phyloP scores from a whole-genome alignment of 148 eudicot genomes.

The Fagopyrum esculentum region DNA sequence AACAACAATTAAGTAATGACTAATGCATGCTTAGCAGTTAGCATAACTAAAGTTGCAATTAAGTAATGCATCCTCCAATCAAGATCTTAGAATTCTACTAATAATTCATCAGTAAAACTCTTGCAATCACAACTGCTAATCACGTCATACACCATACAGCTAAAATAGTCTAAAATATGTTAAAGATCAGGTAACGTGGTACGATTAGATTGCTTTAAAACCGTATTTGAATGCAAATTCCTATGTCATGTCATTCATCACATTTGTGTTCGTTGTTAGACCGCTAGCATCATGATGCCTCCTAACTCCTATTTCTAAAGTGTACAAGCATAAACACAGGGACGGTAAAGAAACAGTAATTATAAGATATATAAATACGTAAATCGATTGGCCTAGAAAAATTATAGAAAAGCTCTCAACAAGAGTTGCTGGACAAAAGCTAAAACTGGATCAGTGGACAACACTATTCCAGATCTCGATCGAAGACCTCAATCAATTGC shows the following conservation, averaged over 20 bases:
- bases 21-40: not conserved
- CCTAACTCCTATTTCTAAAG: not conserved
- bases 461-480: slow-evolving; percentile 7
- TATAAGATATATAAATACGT: not conserved
- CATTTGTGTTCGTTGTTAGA: slow-evolving; percentile 3
- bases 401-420: not conserved
- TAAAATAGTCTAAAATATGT: not conserved
- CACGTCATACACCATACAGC: not conserved
- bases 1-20: not conserved
- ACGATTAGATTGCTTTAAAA: not conserved
- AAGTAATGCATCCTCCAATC: not conserved
- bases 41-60: not conserved
- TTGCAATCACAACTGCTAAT: not conserved
- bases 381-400: not conserved
- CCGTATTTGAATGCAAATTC: slow-evolving; percentile 4
- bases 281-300: not conserved
- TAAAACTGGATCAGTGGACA: not conserved
- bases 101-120: not conserved
- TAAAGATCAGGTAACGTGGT: not conserved
- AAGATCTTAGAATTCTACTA: not conserved
- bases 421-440: not conserved
- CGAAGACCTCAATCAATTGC: not conserved
- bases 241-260: not conserved
- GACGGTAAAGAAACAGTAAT: not conserved
- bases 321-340: not conserved